A percentile compares a stretch with the other conserved stretches of the same genome.
Evolutionary conservation across 2,329 filamentous ascomycete species (phyloP).

Genomic region (Graphilbum fragrans): DNA sequence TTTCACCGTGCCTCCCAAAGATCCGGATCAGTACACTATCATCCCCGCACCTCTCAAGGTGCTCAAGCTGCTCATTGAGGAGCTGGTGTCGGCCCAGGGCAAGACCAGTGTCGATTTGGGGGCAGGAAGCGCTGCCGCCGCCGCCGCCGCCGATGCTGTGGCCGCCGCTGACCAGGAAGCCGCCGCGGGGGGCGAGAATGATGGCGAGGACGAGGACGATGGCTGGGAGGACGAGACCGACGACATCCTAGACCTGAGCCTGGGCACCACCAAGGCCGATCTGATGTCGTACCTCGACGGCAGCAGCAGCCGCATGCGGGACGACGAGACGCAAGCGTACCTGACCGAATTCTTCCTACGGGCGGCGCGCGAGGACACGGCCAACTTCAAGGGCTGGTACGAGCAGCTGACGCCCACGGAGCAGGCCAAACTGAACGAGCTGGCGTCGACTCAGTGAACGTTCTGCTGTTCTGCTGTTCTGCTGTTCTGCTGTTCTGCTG

Average conservation of each 20-base stretch:
- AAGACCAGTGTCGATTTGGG: constrained; percentile 23
- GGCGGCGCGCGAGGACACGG: constrained; percentile 42
- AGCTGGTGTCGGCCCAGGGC: constrained; percentile 72
- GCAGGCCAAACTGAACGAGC: constrained; percentile 41
- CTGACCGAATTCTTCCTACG: constrained; percentile 68
- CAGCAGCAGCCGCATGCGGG: constrained; percentile 51
- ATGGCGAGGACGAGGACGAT: constrained; percentile 58
- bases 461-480: no score
- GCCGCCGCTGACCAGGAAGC: background rate
- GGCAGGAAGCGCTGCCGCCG: constrained; percentile 27
- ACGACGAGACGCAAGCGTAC: constrained; percentile 85
- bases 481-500: no score
- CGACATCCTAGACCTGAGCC: constrained; percentile 62
- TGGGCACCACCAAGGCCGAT: constrained; percentile 56
- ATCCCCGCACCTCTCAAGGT: constrained; percentile 89
- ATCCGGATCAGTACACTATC: constrained; percentile 81
- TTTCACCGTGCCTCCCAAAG: constrained; percentile 27
- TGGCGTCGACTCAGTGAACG: constrained; percentile 22
- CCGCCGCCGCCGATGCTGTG: background rate
- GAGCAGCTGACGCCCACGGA: constrained; percentile 41
- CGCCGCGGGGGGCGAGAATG: constrained; percentile 22
- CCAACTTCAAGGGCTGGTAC: constrained; percentile 46
- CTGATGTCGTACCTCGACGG: constrained; percentile 67
- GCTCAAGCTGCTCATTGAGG: constrained; percentile 87
- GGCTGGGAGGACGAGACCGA: constrained; percentile 86